phyloP scores from a whole-genome alignment of 2,329 filamentous ascomycete species.

The Lachnellula subtilissima region DNA sequence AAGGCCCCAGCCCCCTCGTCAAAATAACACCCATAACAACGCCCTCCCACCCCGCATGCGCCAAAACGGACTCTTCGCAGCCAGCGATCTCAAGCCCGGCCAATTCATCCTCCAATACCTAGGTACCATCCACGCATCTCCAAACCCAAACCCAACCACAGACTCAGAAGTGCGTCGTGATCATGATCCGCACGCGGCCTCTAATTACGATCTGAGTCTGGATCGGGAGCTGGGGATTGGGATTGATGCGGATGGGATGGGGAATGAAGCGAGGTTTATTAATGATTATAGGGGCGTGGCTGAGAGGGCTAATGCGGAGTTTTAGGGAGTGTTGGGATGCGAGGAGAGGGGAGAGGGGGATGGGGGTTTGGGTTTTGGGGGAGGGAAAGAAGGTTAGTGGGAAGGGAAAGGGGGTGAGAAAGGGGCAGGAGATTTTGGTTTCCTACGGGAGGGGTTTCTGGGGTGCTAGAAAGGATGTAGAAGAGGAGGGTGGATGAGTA shows the following conservation, averaged over 20 bases:
- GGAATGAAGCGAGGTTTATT: constrained; percentile 62
- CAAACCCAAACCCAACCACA: constrained; percentile 8
- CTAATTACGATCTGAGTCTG: constrained; percentile 62
- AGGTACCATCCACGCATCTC: constrained; percentile 49
- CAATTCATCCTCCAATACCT: constrained; percentile 58
- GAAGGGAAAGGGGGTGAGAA: constrained; percentile 42
- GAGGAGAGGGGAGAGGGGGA: constrained; percentile 46
- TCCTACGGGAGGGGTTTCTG: constrained; percentile 67
- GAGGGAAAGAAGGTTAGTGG: constrained; percentile 34
- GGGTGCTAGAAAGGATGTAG: constrained; percentile 41
- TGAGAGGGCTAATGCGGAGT: constrained; percentile 39
- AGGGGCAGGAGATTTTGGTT: constrained; percentile 60
- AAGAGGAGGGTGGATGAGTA: neutral
- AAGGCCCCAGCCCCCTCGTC: constrained; percentile 45
- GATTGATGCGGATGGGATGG: constrained; percentile 52
- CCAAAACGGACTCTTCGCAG: constrained; percentile 57
- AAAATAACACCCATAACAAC: constrained; percentile 50
- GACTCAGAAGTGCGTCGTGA: neutral
- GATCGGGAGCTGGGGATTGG: constrained; percentile 52
- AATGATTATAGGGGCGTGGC: constrained; percentile 62
- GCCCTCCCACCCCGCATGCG: constrained; percentile 50
- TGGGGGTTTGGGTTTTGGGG: constrained; percentile 53
- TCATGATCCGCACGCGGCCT: constrained; percentile 35
- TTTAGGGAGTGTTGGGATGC: constrained; percentile 55
- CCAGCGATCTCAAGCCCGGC: constrained; percentile 47